Conservation (phyloP, 1,284 basidiomycete genomes). For the Ceratobasidium sp. region DNA sequence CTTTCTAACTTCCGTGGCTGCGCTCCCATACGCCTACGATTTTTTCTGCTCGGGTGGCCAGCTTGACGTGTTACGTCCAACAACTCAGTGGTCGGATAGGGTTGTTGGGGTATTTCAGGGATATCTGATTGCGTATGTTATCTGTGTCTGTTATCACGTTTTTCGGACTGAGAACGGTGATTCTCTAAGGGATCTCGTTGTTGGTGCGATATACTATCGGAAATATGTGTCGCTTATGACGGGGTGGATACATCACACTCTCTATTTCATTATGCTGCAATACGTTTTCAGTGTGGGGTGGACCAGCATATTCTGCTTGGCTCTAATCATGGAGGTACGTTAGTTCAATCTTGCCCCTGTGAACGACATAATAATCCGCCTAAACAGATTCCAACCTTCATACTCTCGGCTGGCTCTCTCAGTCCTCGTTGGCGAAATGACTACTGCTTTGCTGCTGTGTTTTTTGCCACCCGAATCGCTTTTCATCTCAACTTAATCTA, state of each 20-base stretch:
- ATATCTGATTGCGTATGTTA: constrained; percentile 62
- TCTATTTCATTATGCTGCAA: constrained; percentile 67
- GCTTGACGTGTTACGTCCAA: constrained; percentile 53
- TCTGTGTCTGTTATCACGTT: not conserved
- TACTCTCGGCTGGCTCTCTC: constrained; percentile 66
- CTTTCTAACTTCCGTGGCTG: constrained; percentile 61
- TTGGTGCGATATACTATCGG: constrained; percentile 61
- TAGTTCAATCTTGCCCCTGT: too few species aligned
- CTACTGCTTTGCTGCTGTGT: constrained; percentile 65
- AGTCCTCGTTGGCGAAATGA: constrained; percentile 65
- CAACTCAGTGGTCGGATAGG: constrained; percentile 52
- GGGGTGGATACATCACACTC: constrained; percentile 72
- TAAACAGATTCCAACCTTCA: constrained; percentile 69
- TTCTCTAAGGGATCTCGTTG: constrained; percentile 57
- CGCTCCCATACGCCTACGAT: constrained; percentile 64
- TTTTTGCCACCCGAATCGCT: constrained; percentile 68
- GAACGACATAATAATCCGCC: too few species aligned
- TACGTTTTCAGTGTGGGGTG: constrained; percentile 60
- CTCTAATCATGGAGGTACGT: constrained; percentile 68
- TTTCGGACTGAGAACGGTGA: not conserved
- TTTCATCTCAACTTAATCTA: constrained; percentile 63
- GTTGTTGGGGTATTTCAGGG: constrained; percentile 64
- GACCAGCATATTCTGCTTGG: constrained; percentile 65
- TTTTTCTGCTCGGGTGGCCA: constrained; percentile 59
- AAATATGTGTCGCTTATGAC: constrained; percentile 65